phyloP scores from a whole-genome alignment of 371 early-diverging fungal species.

The Zopfochytrium polystomum region DNA sequence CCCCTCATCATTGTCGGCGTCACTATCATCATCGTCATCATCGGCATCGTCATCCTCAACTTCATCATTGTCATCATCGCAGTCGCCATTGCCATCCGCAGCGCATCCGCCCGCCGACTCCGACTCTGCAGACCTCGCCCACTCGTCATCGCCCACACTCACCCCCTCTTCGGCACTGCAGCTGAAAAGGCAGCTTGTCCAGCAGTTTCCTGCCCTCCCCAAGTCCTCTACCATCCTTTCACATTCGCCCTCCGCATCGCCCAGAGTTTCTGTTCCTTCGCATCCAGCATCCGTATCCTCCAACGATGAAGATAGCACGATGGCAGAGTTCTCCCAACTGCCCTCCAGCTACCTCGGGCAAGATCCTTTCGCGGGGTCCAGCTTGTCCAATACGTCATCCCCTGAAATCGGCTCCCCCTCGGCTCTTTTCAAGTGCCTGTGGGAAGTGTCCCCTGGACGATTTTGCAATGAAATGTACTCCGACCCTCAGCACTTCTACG shows the following conservation, averaged over 20 bases:
- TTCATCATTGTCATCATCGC: neutral
- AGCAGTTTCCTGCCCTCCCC: too few species aligned
- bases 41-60: neutral
- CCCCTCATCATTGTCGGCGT: neutral
- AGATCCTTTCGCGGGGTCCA: neutral
- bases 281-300: neutral
- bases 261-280: neutral
- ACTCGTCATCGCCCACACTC: neutral
- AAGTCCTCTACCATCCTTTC: neutral
- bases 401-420: neutral
- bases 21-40: neutral
- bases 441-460: neutral
- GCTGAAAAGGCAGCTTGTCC: too few species aligned
- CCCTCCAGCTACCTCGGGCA: neutral
- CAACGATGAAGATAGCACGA: neutral
- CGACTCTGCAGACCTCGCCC: neutral
- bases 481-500: constrained; percentile 14
- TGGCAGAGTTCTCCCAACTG: neutral
- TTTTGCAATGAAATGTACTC: neutral
- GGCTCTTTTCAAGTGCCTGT: neutral
- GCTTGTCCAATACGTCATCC: neutral
- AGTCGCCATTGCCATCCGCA: neutral
- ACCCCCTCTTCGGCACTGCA: constrained; percentile 3
- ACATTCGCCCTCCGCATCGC: neutral
- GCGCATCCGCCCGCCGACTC: neutral